Conservation (phyloP, 2,329 filamentous ascomycete species). For the Orbilia blumenaviensis region DNA sequence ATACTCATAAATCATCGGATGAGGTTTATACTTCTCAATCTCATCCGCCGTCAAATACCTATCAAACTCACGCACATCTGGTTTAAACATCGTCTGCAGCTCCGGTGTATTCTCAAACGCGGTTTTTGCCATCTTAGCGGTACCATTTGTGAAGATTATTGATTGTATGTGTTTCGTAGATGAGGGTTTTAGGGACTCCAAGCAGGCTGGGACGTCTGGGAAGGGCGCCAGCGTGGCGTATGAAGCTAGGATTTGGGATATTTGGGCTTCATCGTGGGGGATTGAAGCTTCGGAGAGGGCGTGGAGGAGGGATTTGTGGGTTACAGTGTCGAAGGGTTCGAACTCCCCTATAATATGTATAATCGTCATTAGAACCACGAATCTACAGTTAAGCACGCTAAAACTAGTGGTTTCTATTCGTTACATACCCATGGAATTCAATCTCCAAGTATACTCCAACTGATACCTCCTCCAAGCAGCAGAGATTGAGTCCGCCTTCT, state of each 20-base stretch:
- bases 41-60: conserved; percentile 69
- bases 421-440: conserved; percentile 75
- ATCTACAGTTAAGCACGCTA: neutral
- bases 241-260: conserved; percentile 68
- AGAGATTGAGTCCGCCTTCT: conserved; percentile 69
- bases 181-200: conserved; percentile 64
- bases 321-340: conserved; percentile 71
- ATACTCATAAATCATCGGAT: conserved; percentile 70
- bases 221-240: conserved; percentile 74
- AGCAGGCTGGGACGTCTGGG: conserved; percentile 69
- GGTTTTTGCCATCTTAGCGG: conserved; percentile 69
- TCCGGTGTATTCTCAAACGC: conserved; percentile 63
- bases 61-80: conserved; percentile 25
- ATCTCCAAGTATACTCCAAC: conserved; percentile 79
- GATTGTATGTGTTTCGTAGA: conserved; percentile 63
- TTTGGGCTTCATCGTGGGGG: conserved; percentile 37
- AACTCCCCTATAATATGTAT: conserved; percentile 67
- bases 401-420: conserved; percentile 49
- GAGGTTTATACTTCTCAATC: conserved; percentile 72
- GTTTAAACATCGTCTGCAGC: conserved; percentile 64
- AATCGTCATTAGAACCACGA: neutral
- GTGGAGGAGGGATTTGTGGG: conserved; percentile 70
- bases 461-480: conserved; percentile 74
- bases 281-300: conserved; percentile 68
- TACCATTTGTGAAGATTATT: conserved; percentile 77